Evolutionary conservation across 2,329 filamentous ascomycete species (phyloP), one percentile per base, ranked within the genome.

Genomic region (Colletotrichum tamarilloi): DNA sequence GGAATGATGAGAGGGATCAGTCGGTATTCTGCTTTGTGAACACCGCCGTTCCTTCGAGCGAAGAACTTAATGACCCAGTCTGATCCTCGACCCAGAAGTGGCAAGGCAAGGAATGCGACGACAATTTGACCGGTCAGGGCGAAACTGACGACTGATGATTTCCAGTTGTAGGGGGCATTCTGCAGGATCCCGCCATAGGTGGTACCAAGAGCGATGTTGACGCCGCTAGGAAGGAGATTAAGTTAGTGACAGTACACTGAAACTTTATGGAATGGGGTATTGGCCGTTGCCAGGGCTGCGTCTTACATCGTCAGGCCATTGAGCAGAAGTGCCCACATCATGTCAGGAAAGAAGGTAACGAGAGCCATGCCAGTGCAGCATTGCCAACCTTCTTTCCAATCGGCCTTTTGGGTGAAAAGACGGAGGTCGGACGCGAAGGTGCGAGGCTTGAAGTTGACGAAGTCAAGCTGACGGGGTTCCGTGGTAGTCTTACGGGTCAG

Each of bases 121-220:
- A 84, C 76, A 14, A 85, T 85, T 63, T 85, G 84, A 0, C 83
- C 83, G 6, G 78, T 78, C 72, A 83, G 83, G 35, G 82, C 80
- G 75, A 84, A 85, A 63, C 78, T 80, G 3, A 81, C 77, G 12
- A 77, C 79, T 22, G 76, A 77, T 3, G 80, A 74, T 2, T 81
- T 78, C 82, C 82, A 85, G 72, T 79, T 80, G 75, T 85, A 85
- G 0, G 81, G 81, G 0, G 81, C 67, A 2, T 75, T 74, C 4
- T 79, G 77, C 22, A 85, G 63, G 46, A 85, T 82, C 38, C 67
- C 78, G 24, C 81, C 79, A 70, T 85, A 86, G 0, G 83, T 85
- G 1, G 83, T 84, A 7, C 81, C 81, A 22, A 85, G 81, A n/a
- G 82, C 83, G 26, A 86, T 81, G 70, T 85, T 85, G 60, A 82